Conservation (phyloP, 371 early-diverging fungal species). For the Circinella minor region DNA sequence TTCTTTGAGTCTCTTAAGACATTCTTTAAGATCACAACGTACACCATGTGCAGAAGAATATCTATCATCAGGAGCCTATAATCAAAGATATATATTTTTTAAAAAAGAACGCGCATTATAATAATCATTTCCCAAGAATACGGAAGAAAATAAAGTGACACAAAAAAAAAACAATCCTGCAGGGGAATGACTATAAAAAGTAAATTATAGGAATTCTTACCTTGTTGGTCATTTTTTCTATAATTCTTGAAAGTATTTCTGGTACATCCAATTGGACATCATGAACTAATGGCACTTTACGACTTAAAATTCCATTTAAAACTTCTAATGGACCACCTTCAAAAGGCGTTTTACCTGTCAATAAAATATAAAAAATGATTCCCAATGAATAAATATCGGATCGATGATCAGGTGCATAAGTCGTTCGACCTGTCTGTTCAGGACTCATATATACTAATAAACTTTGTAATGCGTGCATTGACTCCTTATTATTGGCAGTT, state of each 20-base stretch:
- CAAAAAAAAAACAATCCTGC: not conserved
- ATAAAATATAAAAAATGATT: constrained; percentile 51
- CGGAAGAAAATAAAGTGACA: not conserved
- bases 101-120: not conserved
- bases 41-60: constrained; percentile 61
- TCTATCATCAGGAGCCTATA: constrained; percentile 60
- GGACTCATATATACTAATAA: constrained; percentile 42
- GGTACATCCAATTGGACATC: constrained; percentile 57
- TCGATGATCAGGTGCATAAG: constrained; percentile 59
- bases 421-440: constrained; percentile 64
- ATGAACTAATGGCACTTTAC: constrained; percentile 48
- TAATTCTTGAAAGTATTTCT: constrained; percentile 47
- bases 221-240: constrained; percentile 64
- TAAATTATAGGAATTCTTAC: constrained; percentile 19
- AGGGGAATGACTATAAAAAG: not conserved
- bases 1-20: constrained; percentile 24
- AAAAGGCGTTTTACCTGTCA: constrained; percentile 56
- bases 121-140: not conserved
- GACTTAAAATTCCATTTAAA: constrained; percentile 53
- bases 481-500: constrained; percentile 35
- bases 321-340: constrained; percentile 58
- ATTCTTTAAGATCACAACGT: constrained; percentile 56
- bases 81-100: not conserved
- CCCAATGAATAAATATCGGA: constrained; percentile 63
- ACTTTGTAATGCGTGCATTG: constrained; percentile 18